Conservation (phyloP, 106 monocot genomes). For the Hemerocallis citrina region DNA sequence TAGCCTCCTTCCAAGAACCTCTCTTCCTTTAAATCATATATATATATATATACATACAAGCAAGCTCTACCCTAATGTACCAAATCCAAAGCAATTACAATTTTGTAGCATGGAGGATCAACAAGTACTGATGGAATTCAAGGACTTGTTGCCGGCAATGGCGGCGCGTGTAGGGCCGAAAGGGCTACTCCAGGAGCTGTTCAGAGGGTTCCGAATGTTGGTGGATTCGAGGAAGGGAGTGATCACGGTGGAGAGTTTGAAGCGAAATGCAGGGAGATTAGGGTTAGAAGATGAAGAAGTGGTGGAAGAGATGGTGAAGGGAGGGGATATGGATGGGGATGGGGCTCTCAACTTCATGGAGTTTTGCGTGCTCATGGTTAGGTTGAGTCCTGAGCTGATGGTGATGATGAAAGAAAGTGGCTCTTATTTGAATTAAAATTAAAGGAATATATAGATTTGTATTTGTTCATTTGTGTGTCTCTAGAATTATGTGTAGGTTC, state of each 20-base stretch:
- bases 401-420: too few relatives aligned
- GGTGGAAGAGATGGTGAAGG: slow-evolving; percentile 4
- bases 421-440: too few relatives aligned
- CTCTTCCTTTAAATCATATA: neutral
- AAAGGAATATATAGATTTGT: too few relatives aligned
- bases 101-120: too few relatives aligned
- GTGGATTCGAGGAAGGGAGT: slow-evolving; percentile 1
- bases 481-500: too few relatives aligned
- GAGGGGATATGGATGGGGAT: slow-evolving; percentile 12
- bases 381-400: slow-evolving; percentile 4
- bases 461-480: too few relatives aligned
- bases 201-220: slow-evolving; percentile 6
- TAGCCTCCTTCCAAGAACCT: neutral
- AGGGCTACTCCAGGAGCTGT: slow-evolving; percentile 10
- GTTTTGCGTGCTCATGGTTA: slow-evolving; percentile 11
- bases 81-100: too few relatives aligned
- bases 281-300: slow-evolving; percentile 5
- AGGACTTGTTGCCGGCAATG: slow-evolving; percentile 11
- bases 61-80: too few relatives aligned
- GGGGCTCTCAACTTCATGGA: slow-evolving; percentile 6
- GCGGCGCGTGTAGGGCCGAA: slow-evolving; percentile 4
- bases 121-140: neutral
- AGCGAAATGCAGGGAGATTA: slow-evolving; percentile 1
- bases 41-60: neutral
- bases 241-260: slow-evolving; percentile 6